These are phyloP conservation scores for Diplodia intermedia DNA, from an alignment of 2,329 filamentous ascomycete species.

Conservation along the genomic window DNA sequence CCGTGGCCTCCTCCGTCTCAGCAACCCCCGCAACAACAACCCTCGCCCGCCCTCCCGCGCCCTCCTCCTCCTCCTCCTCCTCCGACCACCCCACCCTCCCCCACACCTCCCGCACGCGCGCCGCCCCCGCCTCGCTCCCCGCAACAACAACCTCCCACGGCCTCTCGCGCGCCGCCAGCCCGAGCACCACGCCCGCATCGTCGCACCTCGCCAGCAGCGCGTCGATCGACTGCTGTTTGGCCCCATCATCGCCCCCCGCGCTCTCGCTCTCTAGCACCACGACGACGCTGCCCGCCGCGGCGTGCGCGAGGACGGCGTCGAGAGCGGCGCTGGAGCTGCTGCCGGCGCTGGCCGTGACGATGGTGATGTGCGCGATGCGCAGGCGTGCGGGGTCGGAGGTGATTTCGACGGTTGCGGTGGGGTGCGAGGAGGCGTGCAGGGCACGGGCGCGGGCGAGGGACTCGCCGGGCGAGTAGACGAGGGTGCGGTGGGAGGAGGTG, in stretches of 20 bases:
- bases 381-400: neutral
- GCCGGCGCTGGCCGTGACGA: neutral
- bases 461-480: constrained; percentile 1
- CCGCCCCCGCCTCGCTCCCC: neutral
- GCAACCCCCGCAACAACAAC: neutral
- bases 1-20: too few relatives aligned
- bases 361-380: constrained; percentile 1
- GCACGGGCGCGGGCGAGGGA: constrained; percentile 4
- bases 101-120: neutral
- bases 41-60: neutral
- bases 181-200: neutral
- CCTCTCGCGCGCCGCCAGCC: constrained; percentile 32
- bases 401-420: constrained; percentile 11
- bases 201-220: neutral
- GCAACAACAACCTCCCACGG: constrained; percentile 17
- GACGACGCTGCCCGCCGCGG: neutral
- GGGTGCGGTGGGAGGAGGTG: constrained; percentile 1
- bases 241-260: neutral
- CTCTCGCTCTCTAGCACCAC: neutral
- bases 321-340: neutral
- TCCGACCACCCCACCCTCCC: too few relatives aligned
- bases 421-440: neutral
- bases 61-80: too few relatives aligned
- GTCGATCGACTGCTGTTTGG: neutral
- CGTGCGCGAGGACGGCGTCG: neutral